Base-by-base conservation (phyloP, 805 yeast genomes). In the Pichia sporocuriosa region DNA sequence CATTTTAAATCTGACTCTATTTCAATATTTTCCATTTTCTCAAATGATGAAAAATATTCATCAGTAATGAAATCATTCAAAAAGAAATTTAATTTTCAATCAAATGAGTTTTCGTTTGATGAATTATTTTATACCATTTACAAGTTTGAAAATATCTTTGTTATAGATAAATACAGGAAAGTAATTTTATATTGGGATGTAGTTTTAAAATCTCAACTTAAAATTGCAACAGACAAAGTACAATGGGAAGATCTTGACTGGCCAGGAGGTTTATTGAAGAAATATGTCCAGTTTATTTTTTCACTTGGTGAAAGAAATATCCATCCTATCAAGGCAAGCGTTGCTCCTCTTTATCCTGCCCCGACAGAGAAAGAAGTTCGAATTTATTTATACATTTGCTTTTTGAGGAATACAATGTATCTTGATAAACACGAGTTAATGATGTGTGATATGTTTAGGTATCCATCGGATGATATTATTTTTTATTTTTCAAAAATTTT, bases 301-400 rank as follows among this genome's bases (percentile, higher is more conserved):
- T 13, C 26, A n/a, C n/a, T n/a, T n/a, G 17, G 25, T 5, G 11
- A 12, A 12, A 19, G 19, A 6, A 25, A 13, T 19, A 9, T 15
- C 6, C 10, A 13, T 4, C 15, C 1, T 1, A 11, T 24, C 22
- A n/a, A n/a, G n/a, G n/a, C 21, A 4, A 23, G 10, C 1, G 1
- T 10, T 8, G 32, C 39, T 2, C 48, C 50, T 7, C 11, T 42
- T 17, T 48, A 48, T 15, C 48, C 44, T 4, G 34, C 17, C 9
- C 25, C 43, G 11, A n/a, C 28, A 9, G 22, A 12, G 5, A 21
- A 35, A 17, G 26, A 31, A 15, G 29, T 36, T 8, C 22, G 39
- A 19, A 12, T 39, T 13, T 43, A 35, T 24, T 22, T 39, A 23
- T 35, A n/a, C 9, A 15, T 35, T 6, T 16, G 34, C 7, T 16